Percentiles rank a stretch among this genome's conserved stretches.
Evolutionary conservation across 495 filamentous ascomycete genomes (phyloP).

Genomic region (Penicillium riverlandense): DNA sequence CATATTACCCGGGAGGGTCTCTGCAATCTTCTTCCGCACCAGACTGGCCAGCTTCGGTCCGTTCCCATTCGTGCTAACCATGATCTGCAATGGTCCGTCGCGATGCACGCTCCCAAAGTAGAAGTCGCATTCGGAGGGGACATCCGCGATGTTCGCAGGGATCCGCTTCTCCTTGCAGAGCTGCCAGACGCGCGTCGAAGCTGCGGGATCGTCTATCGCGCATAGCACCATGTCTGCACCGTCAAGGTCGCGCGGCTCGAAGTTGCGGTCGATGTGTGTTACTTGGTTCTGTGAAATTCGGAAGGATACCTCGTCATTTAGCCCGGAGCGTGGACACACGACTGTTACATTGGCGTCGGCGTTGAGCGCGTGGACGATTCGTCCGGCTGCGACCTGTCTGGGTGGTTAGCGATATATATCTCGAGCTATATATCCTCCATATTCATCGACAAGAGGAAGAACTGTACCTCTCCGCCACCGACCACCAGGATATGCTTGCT

Average conservation of each 20-base stretch:
- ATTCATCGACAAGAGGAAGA: constrained; percentile 4
- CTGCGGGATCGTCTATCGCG: constrained; percentile 85
- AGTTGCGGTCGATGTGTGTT: constrained; percentile 70
- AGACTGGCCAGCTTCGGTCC: constrained; percentile 87
- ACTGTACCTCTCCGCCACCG: constrained; percentile 79
- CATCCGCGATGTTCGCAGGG: constrained; percentile 92
- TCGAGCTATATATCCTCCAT: constrained; percentile 1
- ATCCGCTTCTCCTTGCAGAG: constrained; percentile 80
- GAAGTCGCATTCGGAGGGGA: constrained; percentile 94
- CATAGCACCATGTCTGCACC: constrained; percentile 78
- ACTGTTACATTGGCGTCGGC: constrained; percentile 89
- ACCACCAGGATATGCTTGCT: constrained; percentile 79
- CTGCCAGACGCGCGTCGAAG: constrained; percentile 82
- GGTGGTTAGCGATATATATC: neutral
- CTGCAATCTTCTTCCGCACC: constrained; percentile 76
- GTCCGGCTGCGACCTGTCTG: constrained; percentile 81
- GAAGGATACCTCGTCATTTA: constrained; percentile 81
- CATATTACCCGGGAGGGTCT: constrained; percentile 62
- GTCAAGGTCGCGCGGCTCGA: constrained; percentile 75
- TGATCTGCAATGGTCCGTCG: constrained; percentile 92
- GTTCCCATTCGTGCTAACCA: constrained; percentile 98
- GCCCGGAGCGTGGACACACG: constrained; percentile 67
- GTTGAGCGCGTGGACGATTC: constrained; percentile 86
- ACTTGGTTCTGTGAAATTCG: constrained; percentile 69
- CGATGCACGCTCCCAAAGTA: constrained; percentile 95